phyloP scores from a whole-genome alignment of 352 stramenopile genomes.

The Phytophthora foliorum region DNA sequence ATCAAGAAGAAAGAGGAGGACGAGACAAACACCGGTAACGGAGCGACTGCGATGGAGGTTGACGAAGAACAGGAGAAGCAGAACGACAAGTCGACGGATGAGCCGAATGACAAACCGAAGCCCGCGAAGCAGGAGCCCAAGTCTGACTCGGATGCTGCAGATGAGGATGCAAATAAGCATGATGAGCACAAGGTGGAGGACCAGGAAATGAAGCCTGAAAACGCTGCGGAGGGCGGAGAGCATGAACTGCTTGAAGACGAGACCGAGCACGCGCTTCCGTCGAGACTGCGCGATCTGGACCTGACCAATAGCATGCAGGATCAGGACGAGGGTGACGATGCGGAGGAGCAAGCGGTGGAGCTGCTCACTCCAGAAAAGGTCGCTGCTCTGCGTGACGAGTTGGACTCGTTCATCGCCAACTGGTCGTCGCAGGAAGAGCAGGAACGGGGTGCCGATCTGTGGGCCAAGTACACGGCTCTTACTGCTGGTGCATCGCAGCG shows the following conservation, averaged over 20 bases:
- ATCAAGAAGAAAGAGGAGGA: conserved; percentile 52
- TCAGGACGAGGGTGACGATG: conserved; percentile 46
- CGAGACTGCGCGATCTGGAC: conserved; percentile 49
- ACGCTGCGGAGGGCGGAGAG: conserved; percentile 27
- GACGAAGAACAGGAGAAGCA: conserved; percentile 63
- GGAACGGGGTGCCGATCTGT: conserved; percentile 81
- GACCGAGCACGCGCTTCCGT: conserved; percentile 35
- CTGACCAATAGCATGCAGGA: conserved; percentile 42
- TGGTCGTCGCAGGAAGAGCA: conserved; percentile 64
- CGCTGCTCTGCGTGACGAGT: conserved; percentile 71
- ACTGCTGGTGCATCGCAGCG: conserved; percentile 94
- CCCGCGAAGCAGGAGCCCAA: conserved; percentile 42
- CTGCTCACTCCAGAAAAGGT: conserved; percentile 78
- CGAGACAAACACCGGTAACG: conserved; percentile 43
- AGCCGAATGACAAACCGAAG: conserved; percentile 47
- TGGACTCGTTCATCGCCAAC: conserved; percentile 81
- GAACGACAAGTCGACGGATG: conserved; percentile 36
- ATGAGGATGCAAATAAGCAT: conserved; percentile 37
- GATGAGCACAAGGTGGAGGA: conserved; percentile 33
- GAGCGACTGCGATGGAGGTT: conserved; percentile 69
- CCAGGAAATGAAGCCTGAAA: conserved; percentile 37
- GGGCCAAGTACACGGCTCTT: conserved; percentile 94
- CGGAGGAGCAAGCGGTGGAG: conserved; percentile 41
- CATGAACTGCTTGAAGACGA: conserved; percentile 54
- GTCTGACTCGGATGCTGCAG: conserved; percentile 15